Conservation (phyloP, 2,329 filamentous ascomycete species). For the Aspergillus sp. region DNA sequence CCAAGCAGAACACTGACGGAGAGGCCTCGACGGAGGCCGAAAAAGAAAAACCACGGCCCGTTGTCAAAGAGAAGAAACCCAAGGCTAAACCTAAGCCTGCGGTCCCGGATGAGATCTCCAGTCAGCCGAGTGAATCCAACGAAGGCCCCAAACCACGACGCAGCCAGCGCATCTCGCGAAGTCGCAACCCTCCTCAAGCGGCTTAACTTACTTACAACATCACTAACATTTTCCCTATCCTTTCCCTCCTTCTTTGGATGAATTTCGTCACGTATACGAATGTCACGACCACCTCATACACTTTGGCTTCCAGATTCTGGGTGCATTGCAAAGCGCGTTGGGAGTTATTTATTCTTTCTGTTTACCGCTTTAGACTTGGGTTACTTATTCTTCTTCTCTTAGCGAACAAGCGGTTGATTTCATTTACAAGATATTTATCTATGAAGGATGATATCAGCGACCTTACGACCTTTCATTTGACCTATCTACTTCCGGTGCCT, state of each 20-base stretch:
- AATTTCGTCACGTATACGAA: constrained; percentile 8
- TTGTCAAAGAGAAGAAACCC: constrained; percentile 9
- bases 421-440: background rate
- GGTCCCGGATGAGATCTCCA: constrained; percentile 11
- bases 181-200: constrained; percentile 13
- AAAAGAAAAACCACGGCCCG: background rate
- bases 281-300: constrained; percentile 5
- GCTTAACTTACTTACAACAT: constrained; percentile 1
- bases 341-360: constrained; percentile 8
- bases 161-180: constrained; percentile 19
- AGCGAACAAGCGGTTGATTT: constrained; percentile 12
- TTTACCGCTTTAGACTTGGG: background rate
- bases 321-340: constrained; percentile 18
- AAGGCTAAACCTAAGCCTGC: constrained; percentile 6
- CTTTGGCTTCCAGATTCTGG: constrained; percentile 3
- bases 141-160: constrained; percentile 20
- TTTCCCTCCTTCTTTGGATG: background rate
- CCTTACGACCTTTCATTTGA: background rate
- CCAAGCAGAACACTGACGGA: constrained; percentile 4
- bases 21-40: constrained; percentile 8
- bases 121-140: constrained; percentile 13
- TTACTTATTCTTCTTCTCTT: constrained; percentile 10
- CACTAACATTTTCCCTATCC: background rate
- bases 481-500: background rate
- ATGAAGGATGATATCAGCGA: background rate